Percentiles rank a stretch among this genome's conserved stretches.
phyloP scores from a whole-genome alignment of 257 asterid genomes.

The Capsicum baccatum region DNA sequence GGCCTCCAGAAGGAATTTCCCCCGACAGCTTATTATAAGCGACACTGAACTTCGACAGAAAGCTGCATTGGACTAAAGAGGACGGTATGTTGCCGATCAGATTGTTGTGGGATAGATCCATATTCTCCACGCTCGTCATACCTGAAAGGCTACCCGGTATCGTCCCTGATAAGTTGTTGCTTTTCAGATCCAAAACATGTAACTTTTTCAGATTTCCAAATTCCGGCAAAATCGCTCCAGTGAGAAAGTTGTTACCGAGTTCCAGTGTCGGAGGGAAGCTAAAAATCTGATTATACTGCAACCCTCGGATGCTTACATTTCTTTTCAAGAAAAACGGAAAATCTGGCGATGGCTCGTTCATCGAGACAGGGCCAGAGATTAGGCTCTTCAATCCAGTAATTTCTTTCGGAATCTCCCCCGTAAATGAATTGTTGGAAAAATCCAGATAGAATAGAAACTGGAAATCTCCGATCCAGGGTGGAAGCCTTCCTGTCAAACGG shows the following conservation, averaged over 20 bases:
- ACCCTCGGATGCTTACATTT: conserved; percentile 40
- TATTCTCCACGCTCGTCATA: conserved; percentile 63
- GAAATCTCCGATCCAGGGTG: conserved; percentile 72
- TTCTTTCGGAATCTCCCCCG: conserved; percentile 66
- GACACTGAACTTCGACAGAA: conserved; percentile 64
- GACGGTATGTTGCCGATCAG: conserved; percentile 66
- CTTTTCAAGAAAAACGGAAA: conserved; percentile 61
- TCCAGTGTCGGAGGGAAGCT: conserved; percentile 74
- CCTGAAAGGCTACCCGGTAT: conserved; percentile 63
- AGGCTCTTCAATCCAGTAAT: conserved; percentile 61
- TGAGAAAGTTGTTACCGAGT: conserved; percentile 66
- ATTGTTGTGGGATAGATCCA: conserved; percentile 73
- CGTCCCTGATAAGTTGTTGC: conserved; percentile 64
- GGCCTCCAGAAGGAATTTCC: conserved; percentile 60
- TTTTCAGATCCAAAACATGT: conserved; percentile 66
- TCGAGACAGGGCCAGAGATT: conserved; percentile 41
- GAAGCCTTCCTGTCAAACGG: conserved; percentile 60
- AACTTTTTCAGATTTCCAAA: conserved; percentile 68
- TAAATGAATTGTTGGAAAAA: conserved; percentile 70
- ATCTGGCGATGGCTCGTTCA: conserved; percentile 55
- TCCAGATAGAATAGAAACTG: conserved; percentile 72
- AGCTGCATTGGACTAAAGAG: conserved; percentile 57
- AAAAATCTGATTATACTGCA: conserved; percentile 55
- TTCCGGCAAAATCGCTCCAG: conserved; percentile 74
- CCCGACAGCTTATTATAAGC: conserved; percentile 71